Conservation (phyloP, 257 asterid genomes). For the Capsicum baccatum region DNA sequence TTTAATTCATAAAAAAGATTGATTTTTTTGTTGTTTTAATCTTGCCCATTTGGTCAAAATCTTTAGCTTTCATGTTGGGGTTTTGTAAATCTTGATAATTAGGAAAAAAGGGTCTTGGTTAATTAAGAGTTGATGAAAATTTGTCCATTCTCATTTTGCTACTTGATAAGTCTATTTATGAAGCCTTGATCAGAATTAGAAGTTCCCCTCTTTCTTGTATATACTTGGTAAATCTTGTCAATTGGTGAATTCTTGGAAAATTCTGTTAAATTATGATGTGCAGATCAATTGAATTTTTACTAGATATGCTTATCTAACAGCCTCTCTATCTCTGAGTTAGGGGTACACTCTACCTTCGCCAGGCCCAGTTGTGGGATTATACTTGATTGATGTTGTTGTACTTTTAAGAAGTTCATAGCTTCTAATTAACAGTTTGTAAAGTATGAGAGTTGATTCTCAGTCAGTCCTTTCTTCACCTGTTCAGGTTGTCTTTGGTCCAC, state of each 20-base stretch:
- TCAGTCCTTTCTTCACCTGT: background rate
- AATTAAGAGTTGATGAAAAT: background rate
- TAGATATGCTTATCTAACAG: background rate
- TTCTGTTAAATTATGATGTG: background rate
- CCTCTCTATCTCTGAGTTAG: too few species aligned
- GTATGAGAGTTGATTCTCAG: background rate
- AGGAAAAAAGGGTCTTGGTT: background rate
- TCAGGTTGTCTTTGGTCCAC: conserved; percentile 10
- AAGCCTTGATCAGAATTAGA: background rate
- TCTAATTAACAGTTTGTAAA: background rate
- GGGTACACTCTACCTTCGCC: too few species aligned
- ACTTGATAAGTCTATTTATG: conserved; percentile 6
- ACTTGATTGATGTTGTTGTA: too few species aligned
- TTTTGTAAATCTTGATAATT: conserved; percentile 13
- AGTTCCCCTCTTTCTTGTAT: background rate
- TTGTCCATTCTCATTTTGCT: background rate
- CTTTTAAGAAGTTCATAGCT: background rate
- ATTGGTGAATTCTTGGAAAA: conserved; percentile 9
- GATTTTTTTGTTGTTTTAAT: background rate
- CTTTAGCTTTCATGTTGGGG: background rate
- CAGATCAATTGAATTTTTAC: background rate
- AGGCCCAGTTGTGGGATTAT: too few species aligned
- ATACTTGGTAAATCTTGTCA: background rate
- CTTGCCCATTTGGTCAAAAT: background rate
- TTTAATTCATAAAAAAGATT: conserved; percentile 5